Base-by-base conservation (phyloP, 2,329 filamentous ascomycete genomes). In the Hymenoscyphus repandus region DNA sequence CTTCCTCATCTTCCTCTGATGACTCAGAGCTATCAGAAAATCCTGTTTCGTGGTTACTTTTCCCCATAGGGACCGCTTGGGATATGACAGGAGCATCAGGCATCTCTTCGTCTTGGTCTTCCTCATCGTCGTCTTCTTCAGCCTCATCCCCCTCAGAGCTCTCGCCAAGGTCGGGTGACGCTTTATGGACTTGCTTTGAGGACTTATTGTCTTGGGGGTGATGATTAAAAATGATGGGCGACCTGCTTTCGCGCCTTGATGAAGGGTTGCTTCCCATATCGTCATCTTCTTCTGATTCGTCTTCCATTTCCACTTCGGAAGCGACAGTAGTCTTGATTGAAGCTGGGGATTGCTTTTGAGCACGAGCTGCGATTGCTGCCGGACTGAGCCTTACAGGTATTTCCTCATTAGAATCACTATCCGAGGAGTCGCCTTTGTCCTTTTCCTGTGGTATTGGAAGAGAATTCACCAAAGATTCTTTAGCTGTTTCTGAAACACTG, bases 111-210 rank as follows among this genome's bases (percentile, higher is more conserved):
- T 22, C 45, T 20, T 53, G 15, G 13, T 40, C 34, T 20, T 45
- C 39, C 4, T 30, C 53, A 22, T 47, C 52, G 31, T 57, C 55
- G 7, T 50, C 50, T 15, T 57, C 51, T 10, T 57, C 56, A 32
- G 52, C 55, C 27, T 57, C 54, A 5, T 45, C 40, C 39, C 37
- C 45, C 12, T 20, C 12, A n/a, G 42, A 33, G n/a, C 1, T 33
- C n/a, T 45, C 32, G 11, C 15, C 27, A 3, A 9, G 15, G 15
- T n/a, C 17, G 17, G 15, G 11, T 11, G 13, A n/a, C n/a, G 27
- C 22, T 17, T 17, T 22, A 10, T 12, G 15, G 6, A 18, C 17
- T 13, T 27, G 42, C 31, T 9, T 37, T 4, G 12, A 13, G 12
- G 5, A 4, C 12, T 37, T 13, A 17, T 13, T 17, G 4, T 13